These are phyloP conservation scores for Fragaria nilgerrensis DNA, from an alignment of 306 rosid species.

Conservation along the genomic window DNA sequence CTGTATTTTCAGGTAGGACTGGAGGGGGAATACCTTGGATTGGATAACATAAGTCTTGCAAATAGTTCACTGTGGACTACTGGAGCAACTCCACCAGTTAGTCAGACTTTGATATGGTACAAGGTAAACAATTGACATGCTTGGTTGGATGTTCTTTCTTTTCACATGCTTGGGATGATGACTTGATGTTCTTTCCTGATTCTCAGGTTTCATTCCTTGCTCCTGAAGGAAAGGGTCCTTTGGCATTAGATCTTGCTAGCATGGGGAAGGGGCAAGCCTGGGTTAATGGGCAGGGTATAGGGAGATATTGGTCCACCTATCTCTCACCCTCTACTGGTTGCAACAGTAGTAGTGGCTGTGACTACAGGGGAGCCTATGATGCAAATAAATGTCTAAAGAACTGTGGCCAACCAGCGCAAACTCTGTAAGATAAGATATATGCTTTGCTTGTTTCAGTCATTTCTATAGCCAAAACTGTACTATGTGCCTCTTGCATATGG, in stretches of 20 bases:
- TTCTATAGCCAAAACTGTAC: too few species aligned
- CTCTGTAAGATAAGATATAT: conserved; percentile 7
- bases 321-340: conserved; percentile 17
- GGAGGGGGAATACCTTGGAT: conserved; percentile 17
- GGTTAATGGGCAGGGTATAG: conserved; percentile 16
- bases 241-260: conserved; percentile 19
- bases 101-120: conserved; percentile 22
- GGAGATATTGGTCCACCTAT: conserved; percentile 19
- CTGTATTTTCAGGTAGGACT: conserved; percentile 15
- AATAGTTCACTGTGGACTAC: conserved; percentile 18
- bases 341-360: neutral
- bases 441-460: neutral
- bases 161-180: neutral
- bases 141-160: neutral
- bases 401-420: conserved; percentile 18
- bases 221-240: conserved; percentile 16
- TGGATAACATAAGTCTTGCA: conserved; percentile 11
- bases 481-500: too few species aligned
- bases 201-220: conserved; percentile 14
- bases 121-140: conserved; percentile 12
- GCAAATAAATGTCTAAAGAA: conserved; percentile 16
- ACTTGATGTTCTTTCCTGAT: conserved; percentile 9
- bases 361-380: conserved; percentile 20
- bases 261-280: conserved; percentile 23
- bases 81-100: conserved; percentile 14